Base-by-base conservation (phyloP, 2,329 filamentous ascomycete genomes). In the Chaetomiaceae sp. region DNA sequence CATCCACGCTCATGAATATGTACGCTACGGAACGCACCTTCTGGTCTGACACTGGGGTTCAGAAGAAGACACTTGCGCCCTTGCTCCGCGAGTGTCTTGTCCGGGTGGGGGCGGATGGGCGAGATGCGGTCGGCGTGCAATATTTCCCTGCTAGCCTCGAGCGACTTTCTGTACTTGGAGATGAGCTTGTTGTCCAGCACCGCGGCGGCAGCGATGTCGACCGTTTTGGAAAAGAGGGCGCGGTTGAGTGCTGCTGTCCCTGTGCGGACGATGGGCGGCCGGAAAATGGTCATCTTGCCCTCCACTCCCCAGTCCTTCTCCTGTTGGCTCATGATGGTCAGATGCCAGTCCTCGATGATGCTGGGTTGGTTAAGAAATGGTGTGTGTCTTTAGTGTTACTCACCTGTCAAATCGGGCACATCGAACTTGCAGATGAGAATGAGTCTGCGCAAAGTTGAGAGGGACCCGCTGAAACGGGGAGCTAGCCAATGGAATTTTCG, bases 241-340 rank as follows among this genome's bases (percentile, higher is more conserved):
- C 89, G 85, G 73, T 99, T 91, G 59, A 99, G 82, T 46, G 82
- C 80, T 66, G 84, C 84, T 75, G 89, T 88, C 55, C 86, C 84
- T 8, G 71, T 68, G 69, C 88, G 87, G 63, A 92, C 86, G 55
- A 91, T 77, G 22, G 91, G 91, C 43, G 91, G 89, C 60, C 85
- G 83, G 69, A 96, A 89, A 47, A 82, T 66, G 59, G 72, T 75
- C 80, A 83, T 83, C 43, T 74, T 70, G 15, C 27, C 44, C 31
- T 40, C 17, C 31, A 36, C 39, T 38, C 46, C 20, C 38, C 29
- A 14, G 8, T 22, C 20, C 23, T 50, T 36, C 20, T 17, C 22
- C 29, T 40, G 49, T 0, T 9, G 8, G 27, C 36, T 44, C 56
- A 58, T 58, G 23, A 14, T 47, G 19, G 40, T 56, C 27, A 33